Conservation (phyloP, 2,329 filamentous ascomycete genomes). For the Cordyceps tenuipes region DNA sequence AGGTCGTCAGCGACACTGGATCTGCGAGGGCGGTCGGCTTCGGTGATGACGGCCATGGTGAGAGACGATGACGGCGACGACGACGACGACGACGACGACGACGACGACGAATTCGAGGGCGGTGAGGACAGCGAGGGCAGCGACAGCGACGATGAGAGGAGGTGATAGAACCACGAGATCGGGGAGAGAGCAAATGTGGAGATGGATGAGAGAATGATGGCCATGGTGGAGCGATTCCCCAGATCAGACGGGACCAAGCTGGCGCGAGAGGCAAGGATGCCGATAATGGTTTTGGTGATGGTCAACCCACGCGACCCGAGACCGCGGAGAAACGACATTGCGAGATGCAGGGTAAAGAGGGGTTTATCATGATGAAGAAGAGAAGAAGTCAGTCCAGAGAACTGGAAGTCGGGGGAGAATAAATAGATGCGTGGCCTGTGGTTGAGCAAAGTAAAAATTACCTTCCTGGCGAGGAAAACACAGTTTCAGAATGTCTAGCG, state of each 20-base stretch:
- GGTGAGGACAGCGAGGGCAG: not conserved
- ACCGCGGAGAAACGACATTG: not conserved
- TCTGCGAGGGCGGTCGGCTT: not conserved
- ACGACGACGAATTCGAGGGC: not conserved
- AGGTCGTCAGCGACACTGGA: constrained; percentile 11
- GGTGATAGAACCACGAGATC: constrained; percentile 3
- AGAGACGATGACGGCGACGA: not conserved
- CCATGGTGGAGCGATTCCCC: constrained; percentile 5
- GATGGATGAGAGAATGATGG: constrained; percentile 1
- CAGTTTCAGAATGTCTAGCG: not conserved
- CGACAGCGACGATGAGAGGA: not conserved
- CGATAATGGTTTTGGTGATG: not conserved
- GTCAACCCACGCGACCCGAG: not conserved
- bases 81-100: not conserved
- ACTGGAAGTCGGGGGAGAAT: too few species aligned
- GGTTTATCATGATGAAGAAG: not conserved
- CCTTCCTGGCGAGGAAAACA: not conserved
- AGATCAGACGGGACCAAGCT: not conserved
- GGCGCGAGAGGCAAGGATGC: not conserved
- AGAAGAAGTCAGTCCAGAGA: too few species aligned
- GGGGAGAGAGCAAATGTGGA: not conserved
- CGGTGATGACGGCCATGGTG: not conserved
- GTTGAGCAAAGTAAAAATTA: not conserved
- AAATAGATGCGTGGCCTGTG: not conserved
- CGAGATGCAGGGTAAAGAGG: not conserved